A percentile compares a stretch with the other conserved stretches of the same genome.
Evolutionary conservation across 2,329 filamentous ascomycete genomes (phyloP).

Genomic region (Apiospora pterosperma): DNA sequence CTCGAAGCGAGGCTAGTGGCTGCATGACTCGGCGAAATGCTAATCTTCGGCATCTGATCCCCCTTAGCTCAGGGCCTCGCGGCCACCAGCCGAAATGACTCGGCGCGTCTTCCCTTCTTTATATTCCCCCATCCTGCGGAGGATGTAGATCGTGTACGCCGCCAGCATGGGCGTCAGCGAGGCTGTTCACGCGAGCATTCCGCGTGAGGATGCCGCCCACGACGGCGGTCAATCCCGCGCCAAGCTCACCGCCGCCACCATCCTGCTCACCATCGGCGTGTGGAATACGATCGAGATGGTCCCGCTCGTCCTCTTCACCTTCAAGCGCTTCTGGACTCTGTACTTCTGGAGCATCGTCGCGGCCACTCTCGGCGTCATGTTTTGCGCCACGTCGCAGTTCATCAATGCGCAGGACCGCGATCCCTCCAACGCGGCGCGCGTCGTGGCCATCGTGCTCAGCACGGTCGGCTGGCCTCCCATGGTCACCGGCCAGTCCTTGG

Average conservation of each 20-base stretch:
- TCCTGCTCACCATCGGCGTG: neutral
- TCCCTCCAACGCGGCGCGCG: slow-evolving; percentile 13
- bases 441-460: slow-evolving; percentile 15
- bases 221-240: neutral
- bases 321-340: neutral
- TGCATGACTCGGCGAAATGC: neutral
- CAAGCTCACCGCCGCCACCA: neutral
- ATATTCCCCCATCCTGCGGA: neutral
- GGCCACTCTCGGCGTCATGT: slow-evolving; percentile 20
- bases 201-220: neutral
- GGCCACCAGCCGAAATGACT: neutral
- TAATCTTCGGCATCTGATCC: neutral
- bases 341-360: slow-evolving; percentile 39
- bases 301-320: neutral
- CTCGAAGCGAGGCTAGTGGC: too few species aligned
- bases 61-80: neutral
- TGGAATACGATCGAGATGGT: neutral
- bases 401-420: slow-evolving; percentile 5
- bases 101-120: neutral
- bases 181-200: neutral
- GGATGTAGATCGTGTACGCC: neutral
- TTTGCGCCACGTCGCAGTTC: slow-evolving; percentile 11
- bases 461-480: slow-evolving; percentile 53
- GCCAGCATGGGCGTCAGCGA: neutral
- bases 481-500: slow-evolving; percentile 55